Evolutionary conservation across 192 early-diverging fungal species (phyloP).

Genomic region (Diversispora eburnea): DNA sequence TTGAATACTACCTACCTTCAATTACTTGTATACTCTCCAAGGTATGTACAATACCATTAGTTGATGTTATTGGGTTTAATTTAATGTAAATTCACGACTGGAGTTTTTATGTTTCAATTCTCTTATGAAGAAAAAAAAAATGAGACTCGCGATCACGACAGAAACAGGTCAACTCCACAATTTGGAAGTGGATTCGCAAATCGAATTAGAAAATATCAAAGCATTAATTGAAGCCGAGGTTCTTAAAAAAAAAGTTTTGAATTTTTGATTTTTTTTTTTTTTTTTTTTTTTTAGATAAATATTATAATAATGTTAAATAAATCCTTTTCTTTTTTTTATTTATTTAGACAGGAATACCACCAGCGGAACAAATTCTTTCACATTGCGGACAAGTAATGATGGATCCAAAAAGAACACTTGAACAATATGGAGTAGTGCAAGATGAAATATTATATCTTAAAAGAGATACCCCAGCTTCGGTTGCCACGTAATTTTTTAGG

Average conservation of each 20-base stretch:
- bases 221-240: constrained; percentile 87
- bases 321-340: neutral
- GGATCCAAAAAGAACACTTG: constrained; percentile 61
- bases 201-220: constrained; percentile 72
- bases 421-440: constrained; percentile 58
- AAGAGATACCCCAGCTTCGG: constrained; percentile 21
- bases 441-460: constrained; percentile 74
- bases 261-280: no score
- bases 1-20: no score
- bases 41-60: neutral
- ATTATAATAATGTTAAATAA: neutral
- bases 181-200: constrained; percentile 68
- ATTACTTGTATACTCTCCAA: neutral
- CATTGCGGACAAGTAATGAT: constrained; percentile 63
- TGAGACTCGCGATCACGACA: constrained; percentile 59
- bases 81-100: neutral
- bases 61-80: constrained; percentile 7
- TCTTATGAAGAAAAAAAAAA: constrained; percentile 28
- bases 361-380: constrained; percentile 57
- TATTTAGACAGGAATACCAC: constrained; percentile 60
- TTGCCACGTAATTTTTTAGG: constrained; percentile 17
- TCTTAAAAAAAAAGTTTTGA: neutral
- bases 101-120: neutral
- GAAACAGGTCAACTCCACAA: constrained; percentile 57
- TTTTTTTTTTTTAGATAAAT: no score